Percentiles rank a stretch among this genome's conserved stretches.
Evolutionary conservation across 169 alveolate species (phyloP).

Genomic region (Plasmodium cynomolgi): DNA sequence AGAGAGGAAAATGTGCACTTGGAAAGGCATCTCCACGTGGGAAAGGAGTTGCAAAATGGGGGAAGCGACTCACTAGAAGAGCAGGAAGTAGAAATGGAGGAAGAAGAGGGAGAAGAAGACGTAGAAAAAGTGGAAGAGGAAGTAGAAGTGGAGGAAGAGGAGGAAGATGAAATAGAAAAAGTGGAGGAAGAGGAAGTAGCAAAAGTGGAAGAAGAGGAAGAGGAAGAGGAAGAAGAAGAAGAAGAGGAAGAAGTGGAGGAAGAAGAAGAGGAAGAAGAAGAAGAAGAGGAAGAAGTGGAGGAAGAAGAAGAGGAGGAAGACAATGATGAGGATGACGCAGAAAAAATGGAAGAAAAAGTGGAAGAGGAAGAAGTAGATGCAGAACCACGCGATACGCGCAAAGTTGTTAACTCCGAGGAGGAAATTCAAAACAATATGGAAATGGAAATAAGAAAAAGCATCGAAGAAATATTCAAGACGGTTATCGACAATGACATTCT

Average conservation of each 20-base stretch:
- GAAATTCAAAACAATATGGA: slow-evolving; percentile 32
- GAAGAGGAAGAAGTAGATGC: background rate
- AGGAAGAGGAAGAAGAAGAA: background rate
- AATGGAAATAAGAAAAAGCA: slow-evolving; percentile 49
- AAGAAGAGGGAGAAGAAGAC: background rate
- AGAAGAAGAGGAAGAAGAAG: background rate
- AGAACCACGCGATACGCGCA: background rate
- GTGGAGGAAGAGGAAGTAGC: background rate
- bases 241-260: background rate
- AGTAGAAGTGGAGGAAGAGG: background rate
- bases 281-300: background rate
- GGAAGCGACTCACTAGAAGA: background rate
- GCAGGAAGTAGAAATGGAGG: background rate
- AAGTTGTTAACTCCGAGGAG: slow-evolving; percentile 16
- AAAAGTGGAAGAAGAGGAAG: background rate
- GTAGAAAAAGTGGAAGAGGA: background rate
- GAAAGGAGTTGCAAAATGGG: background rate
- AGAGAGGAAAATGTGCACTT: background rate
- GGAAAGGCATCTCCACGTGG: background rate
- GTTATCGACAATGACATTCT: background rate
- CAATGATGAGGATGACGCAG: too few species aligned
- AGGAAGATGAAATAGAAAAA: background rate
- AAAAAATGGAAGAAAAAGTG: background rate
- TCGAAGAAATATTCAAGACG: slow-evolving; percentile 15
- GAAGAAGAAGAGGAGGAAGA: background rate